A percentile compares a stretch with the other conserved stretches of the same genome.
phyloP scores from a whole-genome alignment of 768 basidiomycete genomes.

The Leucosporidium scottii region DNA sequence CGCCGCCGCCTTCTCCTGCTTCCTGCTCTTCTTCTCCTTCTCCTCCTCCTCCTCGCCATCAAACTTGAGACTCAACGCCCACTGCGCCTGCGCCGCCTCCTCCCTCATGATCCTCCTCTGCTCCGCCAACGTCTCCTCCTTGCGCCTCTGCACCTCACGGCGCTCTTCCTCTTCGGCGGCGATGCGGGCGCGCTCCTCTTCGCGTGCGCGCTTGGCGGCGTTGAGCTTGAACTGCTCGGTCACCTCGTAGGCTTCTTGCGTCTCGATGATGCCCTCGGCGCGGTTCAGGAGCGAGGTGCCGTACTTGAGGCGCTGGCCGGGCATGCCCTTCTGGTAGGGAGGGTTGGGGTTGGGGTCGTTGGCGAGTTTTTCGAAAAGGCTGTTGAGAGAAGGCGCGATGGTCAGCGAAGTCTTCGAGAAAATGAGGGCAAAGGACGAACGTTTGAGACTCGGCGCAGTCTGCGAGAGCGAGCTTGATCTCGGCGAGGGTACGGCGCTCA shows the following conservation, averaged over 20 bases:
- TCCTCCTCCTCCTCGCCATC: constrained; percentile 73
- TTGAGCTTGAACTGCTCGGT: constrained; percentile 52
- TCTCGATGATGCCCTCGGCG: constrained; percentile 56
- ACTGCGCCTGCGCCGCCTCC: constrained; percentile 70
- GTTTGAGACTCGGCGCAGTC: neutral
- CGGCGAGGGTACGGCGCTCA: neutral
- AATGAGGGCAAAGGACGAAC: neutral
- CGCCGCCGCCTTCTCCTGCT: constrained; percentile 23
- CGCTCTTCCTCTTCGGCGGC: constrained; percentile 56
- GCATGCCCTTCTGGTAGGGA: constrained; percentile 79
- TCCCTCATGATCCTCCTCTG: constrained; percentile 68
- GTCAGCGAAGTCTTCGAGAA: constrained; percentile 4
- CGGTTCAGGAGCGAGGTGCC: constrained; percentile 77
- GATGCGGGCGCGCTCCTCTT: constrained; percentile 65
- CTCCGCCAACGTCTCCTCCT: constrained; percentile 72
- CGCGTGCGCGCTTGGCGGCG: constrained; percentile 65
- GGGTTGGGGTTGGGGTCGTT: constrained; percentile 60
- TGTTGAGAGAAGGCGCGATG: constrained; percentile 39
- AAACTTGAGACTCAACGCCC: constrained; percentile 58
- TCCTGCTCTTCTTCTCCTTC: constrained; percentile 36
- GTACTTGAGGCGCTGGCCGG: constrained; percentile 82
- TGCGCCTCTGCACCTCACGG: constrained; percentile 57
- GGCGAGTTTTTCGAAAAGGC: constrained; percentile 76
- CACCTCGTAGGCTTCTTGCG: constrained; percentile 37
- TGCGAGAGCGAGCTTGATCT: neutral